These are phyloP conservation scores for Rhizopogon vulgaris DNA, from an alignment of 768 basidiomycete species.

Conservation along the genomic window DNA sequence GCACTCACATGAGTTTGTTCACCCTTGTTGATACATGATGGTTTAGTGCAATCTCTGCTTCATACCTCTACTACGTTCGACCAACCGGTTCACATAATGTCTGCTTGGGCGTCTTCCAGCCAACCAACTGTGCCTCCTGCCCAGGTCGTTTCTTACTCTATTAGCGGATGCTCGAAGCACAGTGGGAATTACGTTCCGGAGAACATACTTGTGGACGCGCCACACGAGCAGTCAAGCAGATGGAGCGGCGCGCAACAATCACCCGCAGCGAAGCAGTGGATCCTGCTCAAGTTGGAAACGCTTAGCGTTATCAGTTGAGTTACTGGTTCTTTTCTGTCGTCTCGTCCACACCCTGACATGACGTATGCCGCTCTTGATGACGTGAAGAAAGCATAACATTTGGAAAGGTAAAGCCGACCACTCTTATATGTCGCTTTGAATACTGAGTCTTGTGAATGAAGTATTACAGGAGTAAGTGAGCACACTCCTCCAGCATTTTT, in stretches of 20 bases:
- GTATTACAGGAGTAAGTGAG: slow-evolving; percentile 23
- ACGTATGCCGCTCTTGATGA: slow-evolving; percentile 5
- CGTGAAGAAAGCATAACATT: slow-evolving; percentile 64
- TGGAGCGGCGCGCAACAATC: slow-evolving; percentile 69
- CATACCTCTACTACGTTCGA: too few relatives aligned
- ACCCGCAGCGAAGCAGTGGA: slow-evolving; percentile 59
- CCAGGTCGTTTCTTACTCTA: slow-evolving; percentile 39
- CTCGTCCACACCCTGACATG: slow-evolving; percentile 4
- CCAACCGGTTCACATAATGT: not conserved
- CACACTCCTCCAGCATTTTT: not conserved
- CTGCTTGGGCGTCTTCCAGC: slow-evolving; percentile 4
- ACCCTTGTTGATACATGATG: not conserved
- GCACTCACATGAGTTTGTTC: too few relatives aligned
- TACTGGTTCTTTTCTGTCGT: not conserved
- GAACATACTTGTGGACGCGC: slow-evolving; percentile 61
- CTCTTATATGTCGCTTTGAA: not conserved
- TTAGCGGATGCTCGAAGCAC: slow-evolving; percentile 61
- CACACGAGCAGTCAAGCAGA: slow-evolving; percentile 59
- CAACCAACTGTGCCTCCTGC: slow-evolving; percentile 5
- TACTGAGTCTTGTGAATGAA: slow-evolving; percentile 3
- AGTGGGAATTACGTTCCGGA: slow-evolving; percentile 65
- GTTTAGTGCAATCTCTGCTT: not conserved
- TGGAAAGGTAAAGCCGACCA: slow-evolving; percentile 53
- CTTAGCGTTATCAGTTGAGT: slow-evolving; percentile 63
- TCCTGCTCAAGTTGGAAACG: slow-evolving; percentile 57